These are phyloP conservation scores for Endogone sp. DNA, from an alignment of 192 early-diverging fungal species.

Conservation along the genomic window DNA sequence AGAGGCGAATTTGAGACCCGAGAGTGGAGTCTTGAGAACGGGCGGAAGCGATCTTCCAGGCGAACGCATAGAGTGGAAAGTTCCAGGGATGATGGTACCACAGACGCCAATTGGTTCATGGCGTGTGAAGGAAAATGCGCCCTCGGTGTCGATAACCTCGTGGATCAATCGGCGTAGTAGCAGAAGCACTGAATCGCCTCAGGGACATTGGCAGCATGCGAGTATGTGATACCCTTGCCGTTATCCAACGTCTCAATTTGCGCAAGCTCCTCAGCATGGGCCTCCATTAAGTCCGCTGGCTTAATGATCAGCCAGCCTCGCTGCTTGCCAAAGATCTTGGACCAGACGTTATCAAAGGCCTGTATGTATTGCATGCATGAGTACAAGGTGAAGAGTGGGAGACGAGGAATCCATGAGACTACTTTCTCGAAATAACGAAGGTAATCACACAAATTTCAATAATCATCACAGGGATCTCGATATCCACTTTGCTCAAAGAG, in stretches of 20 bases:
- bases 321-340: constrained; percentile 32
- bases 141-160: constrained; percentile 43
- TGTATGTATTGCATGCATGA: no score
- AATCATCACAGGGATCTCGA: no score
- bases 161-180: constrained; percentile 71
- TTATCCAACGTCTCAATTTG: constrained; percentile 71
- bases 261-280: constrained; percentile 44
- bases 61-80: constrained; percentile 52
- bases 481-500: no score
- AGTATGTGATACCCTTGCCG: constrained; percentile 65
- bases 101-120: constrained; percentile 67
- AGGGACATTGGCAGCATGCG: constrained; percentile 57
- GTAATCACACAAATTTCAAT: no score
- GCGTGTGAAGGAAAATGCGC: constrained; percentile 49
- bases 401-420: no score
- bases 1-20: constrained; percentile 57
- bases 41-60: constrained; percentile 79
- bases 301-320: constrained; percentile 51
- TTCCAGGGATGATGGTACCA: constrained; percentile 78
- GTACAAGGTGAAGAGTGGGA: no score
- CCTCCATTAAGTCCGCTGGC: constrained; percentile 51
- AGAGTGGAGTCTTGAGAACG: constrained; percentile 72
- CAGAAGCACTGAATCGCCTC: constrained; percentile 57
- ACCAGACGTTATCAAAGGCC: constrained; percentile 53
- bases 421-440: no score